Evolutionary conservation across 2,329 filamentous ascomycete species (phyloP), one percentile per base, ranked within the genome.

Genomic region (Domatiomyces catenatus): DNA sequence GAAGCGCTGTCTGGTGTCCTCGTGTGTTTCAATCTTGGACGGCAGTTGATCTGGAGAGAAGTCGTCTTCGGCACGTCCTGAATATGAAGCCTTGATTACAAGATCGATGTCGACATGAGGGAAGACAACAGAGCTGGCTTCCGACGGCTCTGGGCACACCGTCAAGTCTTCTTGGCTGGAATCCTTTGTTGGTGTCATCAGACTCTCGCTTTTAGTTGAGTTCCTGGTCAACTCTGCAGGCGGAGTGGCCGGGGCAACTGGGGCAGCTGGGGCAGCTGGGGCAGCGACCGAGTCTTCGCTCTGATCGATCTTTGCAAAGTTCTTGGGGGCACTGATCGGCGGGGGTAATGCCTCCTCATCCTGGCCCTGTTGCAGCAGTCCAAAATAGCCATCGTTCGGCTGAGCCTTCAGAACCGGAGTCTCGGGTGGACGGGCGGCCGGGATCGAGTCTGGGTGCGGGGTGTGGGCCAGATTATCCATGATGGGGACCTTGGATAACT

Each of bases 361-460:
- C 17, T 44, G 46, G 8, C n/a, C 19, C 36, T 52, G 49, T 32
- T 48, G 48, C 24, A 39, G 36, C 18, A 48, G 46, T 17, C 51
- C 48, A 8, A 54, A 50, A 17, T 56, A 20, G 42, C 50, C 54
- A 43, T 56, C 51, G 6, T 50, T 48, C 8, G 46, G 17, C n/a
- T 47, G 47, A 15, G 50, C 52, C n/a, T 51, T 42, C 45, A 58
- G 19, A 3, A 56, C 45, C 28, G 48, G 50, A 42, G 52, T 42
- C 10, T 46, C 45, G 8, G 49, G 48, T 28, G 52, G 55, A 32
- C 55, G 45, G 8, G 44, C 55, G n/a, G 52, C 54, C 1, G 52
- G 55, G 20, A 57, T 52, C 3, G 48, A 42, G 32, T 57, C 51
- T 48, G 42, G 42, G 12, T 32, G 44, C 8, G 36, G 12, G 28